Evolutionary conservation across 2,329 filamentous ascomycete species (phyloP).

Genomic region (Ilyonectria mors-panacis): DNA sequence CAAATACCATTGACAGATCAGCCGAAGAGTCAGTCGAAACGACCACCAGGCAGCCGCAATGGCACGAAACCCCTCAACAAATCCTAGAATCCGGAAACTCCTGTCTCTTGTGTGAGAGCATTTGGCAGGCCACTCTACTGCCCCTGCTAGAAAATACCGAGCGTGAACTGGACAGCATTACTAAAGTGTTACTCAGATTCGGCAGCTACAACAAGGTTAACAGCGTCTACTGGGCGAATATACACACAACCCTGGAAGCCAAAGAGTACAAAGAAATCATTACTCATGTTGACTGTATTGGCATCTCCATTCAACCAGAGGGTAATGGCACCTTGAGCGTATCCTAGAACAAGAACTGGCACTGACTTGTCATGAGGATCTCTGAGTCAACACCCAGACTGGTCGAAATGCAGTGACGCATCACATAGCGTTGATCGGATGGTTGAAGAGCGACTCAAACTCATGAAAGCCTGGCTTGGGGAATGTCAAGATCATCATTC

Average conservation of each 20-base stretch:
- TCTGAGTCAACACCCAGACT: background rate
- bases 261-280: background rate
- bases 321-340: background rate
- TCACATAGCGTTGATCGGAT: background rate
- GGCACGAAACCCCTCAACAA: background rate
- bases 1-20: background rate
- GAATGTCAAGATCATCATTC: constrained; percentile 1
- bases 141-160: background rate
- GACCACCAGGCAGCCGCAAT: background rate
- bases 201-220: background rate
- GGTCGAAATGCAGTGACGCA: background rate
- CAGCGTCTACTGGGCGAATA: background rate
- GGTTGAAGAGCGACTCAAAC: background rate
- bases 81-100: background rate
- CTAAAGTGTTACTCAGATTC: background rate
- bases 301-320: background rate
- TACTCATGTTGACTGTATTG: background rate
- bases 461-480: background rate
- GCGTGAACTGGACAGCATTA: background rate
- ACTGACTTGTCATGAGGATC: background rate
- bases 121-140: background rate
- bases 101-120: background rate
- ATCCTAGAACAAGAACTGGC: background rate
- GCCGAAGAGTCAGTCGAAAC: background rate
- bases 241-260: background rate